Evolutionary conservation across 2,329 filamentous ascomycete genomes (phyloP), one percentile per base, ranked within the genome.

Genomic region (Colletotrichum siamense): DNA sequence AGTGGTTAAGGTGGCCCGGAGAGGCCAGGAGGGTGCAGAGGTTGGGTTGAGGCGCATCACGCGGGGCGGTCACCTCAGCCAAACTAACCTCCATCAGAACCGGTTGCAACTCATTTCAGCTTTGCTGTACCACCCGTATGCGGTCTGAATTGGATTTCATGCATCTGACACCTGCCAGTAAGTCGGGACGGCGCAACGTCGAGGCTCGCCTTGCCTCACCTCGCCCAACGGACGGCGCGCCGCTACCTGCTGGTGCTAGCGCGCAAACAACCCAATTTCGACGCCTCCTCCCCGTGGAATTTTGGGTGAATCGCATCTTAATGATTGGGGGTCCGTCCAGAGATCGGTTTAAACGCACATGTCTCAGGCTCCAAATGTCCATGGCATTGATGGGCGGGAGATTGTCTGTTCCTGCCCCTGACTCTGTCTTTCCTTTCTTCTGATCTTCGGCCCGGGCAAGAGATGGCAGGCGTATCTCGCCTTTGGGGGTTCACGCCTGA

Each of bases 81-180:
- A 8, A 24, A 22, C n/a, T 22, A 52, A 52, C 39, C 13, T 39
- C 36, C 44, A 71, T 55, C 62, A 62, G 52, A 66, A 52, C 62
- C 24, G 22, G 36, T 52, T 9, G 22, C 34, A 24, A 16, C 30
- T n/a, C 39, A 49, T 0, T n/a, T 49, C 39, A 36, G 18, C 32
- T 22, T 16, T 30, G 24, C 16, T 22, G 16, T 66, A 24, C 15
- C 30, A 18, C 36, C 10, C 36, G 16, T 28, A 16, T 26, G 49
- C 26, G 18, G 69, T 75, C 62, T 24, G 39, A 55, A 55, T 52
- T 39, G 30, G 8, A 61, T 36, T n/a, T 59, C 13, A 34, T 15
- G 24, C 30, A 22, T 63, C 34, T 75, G 73, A 72, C 69, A 72
- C 62, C 73, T 67, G 73, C 36, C 69, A 67, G 15, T 72, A 24